These are phyloP conservation scores for Pichia cactophila DNA, from an alignment of 1,139 yeast genomes.

Conservation along the genomic window DNA sequence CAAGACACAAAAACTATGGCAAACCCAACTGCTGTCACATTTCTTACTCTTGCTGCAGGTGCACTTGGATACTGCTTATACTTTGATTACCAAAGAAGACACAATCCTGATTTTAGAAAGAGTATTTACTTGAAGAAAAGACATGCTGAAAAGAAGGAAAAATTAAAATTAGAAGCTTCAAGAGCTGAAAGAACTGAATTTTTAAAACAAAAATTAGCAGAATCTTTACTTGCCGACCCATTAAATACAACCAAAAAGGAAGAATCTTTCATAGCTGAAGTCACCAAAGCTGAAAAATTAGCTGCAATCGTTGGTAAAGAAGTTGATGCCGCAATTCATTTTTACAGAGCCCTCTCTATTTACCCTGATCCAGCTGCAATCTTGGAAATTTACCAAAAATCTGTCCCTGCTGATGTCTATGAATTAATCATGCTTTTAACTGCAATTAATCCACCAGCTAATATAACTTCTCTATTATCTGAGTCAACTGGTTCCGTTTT, in stretches of 20 bases:
- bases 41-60: slow-evolving; percentile 46
- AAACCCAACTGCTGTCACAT: slow-evolving; percentile 36
- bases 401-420: slow-evolving; percentile 73
- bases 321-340: slow-evolving; percentile 76
- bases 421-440: slow-evolving; percentile 82
- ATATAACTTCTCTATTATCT: slow-evolving; percentile 63
- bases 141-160: slow-evolving; percentile 42
- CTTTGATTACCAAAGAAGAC: slow-evolving; percentile 89
- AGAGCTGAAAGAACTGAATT: slow-evolving; percentile 54
- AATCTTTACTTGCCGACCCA: slow-evolving; percentile 63
- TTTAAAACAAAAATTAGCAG: slow-evolving; percentile 54
- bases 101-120: slow-evolving; percentile 73
- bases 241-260: slow-evolving; percentile 55
- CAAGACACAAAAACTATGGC: slow-evolving; percentile 19
- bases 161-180: slow-evolving; percentile 47
- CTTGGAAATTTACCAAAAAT: slow-evolving; percentile 80
- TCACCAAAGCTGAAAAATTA: slow-evolving; percentile 74
- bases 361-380: slow-evolving; percentile 94
- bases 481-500: slow-evolving; percentile 27
- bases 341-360: slow-evolving; percentile 90
- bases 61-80: slow-evolving; percentile 75
- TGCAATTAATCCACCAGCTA: slow-evolving; percentile 81
- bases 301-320: slow-evolving; percentile 51
- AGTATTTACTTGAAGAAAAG: slow-evolving; percentile 55
- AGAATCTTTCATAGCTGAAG: slow-evolving; percentile 71